These are phyloP conservation scores for Botrytis hyacinthi DNA, from an alignment of 2,329 filamentous ascomycete species.

Conservation along the genomic window DNA sequence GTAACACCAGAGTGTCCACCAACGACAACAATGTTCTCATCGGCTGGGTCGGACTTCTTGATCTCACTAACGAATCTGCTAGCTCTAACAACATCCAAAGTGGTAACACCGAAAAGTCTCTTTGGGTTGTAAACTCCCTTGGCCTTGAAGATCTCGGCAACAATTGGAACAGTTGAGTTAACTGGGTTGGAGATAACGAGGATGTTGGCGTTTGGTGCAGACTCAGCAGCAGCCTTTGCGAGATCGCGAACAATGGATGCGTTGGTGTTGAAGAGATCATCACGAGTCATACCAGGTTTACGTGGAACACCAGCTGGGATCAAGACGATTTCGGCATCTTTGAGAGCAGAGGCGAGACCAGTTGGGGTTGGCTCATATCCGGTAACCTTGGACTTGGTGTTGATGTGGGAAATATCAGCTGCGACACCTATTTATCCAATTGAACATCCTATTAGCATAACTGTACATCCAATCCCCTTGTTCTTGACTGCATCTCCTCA, in stretches of 20 bases:
- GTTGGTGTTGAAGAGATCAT: conserved; percentile 99
- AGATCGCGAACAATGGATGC: conserved; percentile 95
- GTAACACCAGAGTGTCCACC: conserved; percentile 97
- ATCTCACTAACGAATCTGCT: conserved; percentile 95
- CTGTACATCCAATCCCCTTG: background rate
- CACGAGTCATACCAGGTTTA: conserved; percentile 99
- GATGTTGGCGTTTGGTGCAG: conserved; percentile 88
- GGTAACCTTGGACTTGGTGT: conserved; percentile 78
- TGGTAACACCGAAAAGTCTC: conserved; percentile 97
- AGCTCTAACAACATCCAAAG: conserved; percentile 94
- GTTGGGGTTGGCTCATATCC: conserved; percentile 86
- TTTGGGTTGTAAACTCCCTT: conserved; percentile 92
- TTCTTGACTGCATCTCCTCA: background rate
- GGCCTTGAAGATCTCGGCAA: conserved; percentile 92
- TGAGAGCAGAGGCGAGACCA: conserved; percentile 83
- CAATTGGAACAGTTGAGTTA: conserved; percentile 97
- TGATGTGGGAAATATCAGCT: conserved; percentile 96
- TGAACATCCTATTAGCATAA: conserved; percentile 3
- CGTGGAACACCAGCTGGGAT: conserved; percentile 98
- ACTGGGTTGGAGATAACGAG: conserved; percentile 99
- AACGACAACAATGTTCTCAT: conserved; percentile 93
- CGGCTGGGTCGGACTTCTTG: conserved; percentile 84
- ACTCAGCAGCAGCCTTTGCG: conserved; percentile 82
- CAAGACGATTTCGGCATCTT: conserved; percentile 91
- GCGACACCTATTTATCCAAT: conserved; percentile 80